phyloP scores from a whole-genome alignment of 257 asterid genomes.

The Penstemon barbatus region DNA sequence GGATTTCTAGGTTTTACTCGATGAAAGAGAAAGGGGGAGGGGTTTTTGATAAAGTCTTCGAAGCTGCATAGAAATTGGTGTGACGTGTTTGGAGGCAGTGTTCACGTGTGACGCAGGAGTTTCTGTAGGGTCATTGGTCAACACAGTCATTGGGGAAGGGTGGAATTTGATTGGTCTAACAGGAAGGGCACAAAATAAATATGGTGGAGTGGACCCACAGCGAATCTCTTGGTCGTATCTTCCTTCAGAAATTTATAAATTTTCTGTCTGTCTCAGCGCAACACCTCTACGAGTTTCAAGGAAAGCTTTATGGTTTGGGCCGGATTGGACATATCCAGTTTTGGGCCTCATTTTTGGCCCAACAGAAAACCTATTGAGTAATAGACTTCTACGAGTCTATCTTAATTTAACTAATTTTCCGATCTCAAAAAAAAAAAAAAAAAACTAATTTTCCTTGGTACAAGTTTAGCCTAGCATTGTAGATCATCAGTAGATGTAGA shows the following conservation, averaged over 20 bases:
- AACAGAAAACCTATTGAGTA: neutral
- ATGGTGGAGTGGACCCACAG: constrained; percentile 25
- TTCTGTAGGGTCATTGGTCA: constrained; percentile 26
- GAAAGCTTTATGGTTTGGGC: constrained; percentile 32
- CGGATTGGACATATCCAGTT: neutral
- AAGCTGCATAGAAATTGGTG: constrained; percentile 42
- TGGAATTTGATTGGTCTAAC: constrained; percentile 41
- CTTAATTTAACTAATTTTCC: neutral
- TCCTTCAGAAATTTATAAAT: constrained; percentile 39
- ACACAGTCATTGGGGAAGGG: constrained; percentile 25
- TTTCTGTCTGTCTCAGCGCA: constrained; percentile 37
- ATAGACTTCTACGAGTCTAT: neutral
- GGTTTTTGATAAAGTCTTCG: constrained; percentile 6
- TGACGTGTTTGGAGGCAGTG: constrained; percentile 30
- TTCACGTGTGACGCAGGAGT: constrained; percentile 46
- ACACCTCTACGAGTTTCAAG: constrained; percentile 32
- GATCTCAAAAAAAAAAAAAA: neutral
- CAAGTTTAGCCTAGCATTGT: no score
- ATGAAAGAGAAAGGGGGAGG: constrained; percentile 14
- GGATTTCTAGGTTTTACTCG: constrained; percentile 29
- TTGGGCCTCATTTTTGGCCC: constrained; percentile 24
- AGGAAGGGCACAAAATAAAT: constrained; percentile 19
- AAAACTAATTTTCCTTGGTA: no score
- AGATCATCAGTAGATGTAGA: no score
- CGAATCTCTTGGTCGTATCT: constrained; percentile 44